Evolutionary conservation across 2,329 filamentous ascomycete species (phyloP).

Genomic region (Coniochaeta pulveracea): DNA sequence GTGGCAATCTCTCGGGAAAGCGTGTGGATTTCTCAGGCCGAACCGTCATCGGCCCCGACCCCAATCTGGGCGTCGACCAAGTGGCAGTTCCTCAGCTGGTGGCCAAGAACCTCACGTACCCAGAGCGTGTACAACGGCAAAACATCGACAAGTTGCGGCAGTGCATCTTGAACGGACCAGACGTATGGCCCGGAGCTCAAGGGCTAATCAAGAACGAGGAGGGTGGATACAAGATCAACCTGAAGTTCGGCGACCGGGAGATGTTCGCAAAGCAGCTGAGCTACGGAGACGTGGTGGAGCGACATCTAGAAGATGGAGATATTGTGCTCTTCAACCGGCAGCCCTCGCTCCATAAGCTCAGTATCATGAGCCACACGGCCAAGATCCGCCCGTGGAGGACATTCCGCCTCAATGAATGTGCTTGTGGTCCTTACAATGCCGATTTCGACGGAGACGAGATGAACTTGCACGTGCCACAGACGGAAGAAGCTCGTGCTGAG

Average conservation of each 20-base stretch:
- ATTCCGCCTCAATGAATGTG: constrained; percentile 94
- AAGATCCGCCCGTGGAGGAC: constrained; percentile 93
- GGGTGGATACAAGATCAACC: constrained; percentile 55
- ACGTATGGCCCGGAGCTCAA: constrained; percentile 81
- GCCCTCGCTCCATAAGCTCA: constrained; percentile 94
- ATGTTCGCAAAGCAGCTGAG: constrained; percentile 62
- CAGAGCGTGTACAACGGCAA: constrained; percentile 73
- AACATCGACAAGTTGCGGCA: constrained; percentile 74
- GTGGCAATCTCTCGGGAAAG: constrained; percentile 93
- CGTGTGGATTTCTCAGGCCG: constrained; percentile 97
- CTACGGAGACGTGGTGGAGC: constrained; percentile 82
- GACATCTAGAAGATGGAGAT: constrained; percentile 90
- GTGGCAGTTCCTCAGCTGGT: constrained; percentile 85
- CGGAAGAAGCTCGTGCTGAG: constrained; percentile 90
- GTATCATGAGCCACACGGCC: constrained; percentile 91
- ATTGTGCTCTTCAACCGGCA: constrained; percentile 97
- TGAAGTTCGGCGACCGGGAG: constrained; percentile 65
- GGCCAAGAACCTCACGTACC: constrained; percentile 94
- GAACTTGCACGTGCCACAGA: constrained; percentile 97
- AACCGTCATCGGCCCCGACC: constrained; percentile 95
- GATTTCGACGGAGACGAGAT: constrained; percentile 99
- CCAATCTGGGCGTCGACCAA: constrained; percentile 85
- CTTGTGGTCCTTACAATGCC: constrained; percentile 95
- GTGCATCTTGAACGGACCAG: constrained; percentile 64
- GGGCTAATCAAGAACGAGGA: constrained; percentile 60